Conservation (phyloP, 345 rosid genomes). For the Acer saccharum region DNA sequence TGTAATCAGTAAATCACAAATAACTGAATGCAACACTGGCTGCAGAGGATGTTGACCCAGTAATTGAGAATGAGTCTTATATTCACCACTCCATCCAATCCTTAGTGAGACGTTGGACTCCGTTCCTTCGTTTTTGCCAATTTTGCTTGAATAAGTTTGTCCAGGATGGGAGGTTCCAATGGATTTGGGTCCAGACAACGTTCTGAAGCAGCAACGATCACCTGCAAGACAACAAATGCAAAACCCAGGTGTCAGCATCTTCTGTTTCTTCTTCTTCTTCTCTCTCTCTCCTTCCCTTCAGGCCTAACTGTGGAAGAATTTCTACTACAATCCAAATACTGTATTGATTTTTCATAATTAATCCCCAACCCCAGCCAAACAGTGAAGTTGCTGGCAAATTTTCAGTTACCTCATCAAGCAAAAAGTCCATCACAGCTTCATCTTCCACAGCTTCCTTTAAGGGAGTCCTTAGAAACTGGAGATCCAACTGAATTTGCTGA, state of each 20-base stretch:
- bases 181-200: slow-evolving; percentile 93
- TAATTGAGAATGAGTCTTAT: slow-evolving; percentile 5
- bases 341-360: neutral
- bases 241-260: neutral
- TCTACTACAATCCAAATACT: neutral
- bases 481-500: slow-evolving; percentile 96
- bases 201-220: slow-evolving; percentile 90
- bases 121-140: slow-evolving; percentile 60
- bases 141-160: slow-evolving; percentile 90
- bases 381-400: neutral
- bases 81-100: neutral
- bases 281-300: neutral
- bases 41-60: neutral
- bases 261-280: neutral
- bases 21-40: slow-evolving; percentile 2
- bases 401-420: slow-evolving; percentile 85
- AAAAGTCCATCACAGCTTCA: slow-evolving; percentile 88
- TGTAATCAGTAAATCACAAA: neutral
- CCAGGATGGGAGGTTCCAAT: slow-evolving; percentile 90
- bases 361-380: neutral
- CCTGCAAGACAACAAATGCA: slow-evolving; percentile 48
- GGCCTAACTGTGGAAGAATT: neutral
- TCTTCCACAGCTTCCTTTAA: slow-evolving; percentile 73
- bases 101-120: slow-evolving; percentile 33
- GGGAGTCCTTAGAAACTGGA: slow-evolving; percentile 82